phyloP scores from a whole-genome alignment of 352 stramenopile species.

The Globisporangium viniferum region DNA sequence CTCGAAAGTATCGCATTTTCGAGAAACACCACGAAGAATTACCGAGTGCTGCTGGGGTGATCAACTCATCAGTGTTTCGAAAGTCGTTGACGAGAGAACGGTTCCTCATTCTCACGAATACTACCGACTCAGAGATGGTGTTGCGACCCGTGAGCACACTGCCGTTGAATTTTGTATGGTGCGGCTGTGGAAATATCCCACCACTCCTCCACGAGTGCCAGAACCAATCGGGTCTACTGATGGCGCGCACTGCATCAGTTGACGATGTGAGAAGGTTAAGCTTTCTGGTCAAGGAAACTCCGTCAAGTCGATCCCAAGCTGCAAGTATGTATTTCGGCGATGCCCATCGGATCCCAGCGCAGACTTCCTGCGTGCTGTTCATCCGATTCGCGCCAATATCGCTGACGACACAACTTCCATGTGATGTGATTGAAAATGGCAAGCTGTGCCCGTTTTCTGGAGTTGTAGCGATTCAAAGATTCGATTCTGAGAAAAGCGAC shows the following conservation, averaged over 20 bases:
- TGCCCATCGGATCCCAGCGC: conserved; percentile 39
- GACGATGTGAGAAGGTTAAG: conserved; percentile 27
- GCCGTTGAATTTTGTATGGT: conserved; percentile 64
- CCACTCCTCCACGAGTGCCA: conserved; percentile 9
- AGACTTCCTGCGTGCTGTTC: conserved; percentile 43
- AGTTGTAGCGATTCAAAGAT: conserved; percentile 76
- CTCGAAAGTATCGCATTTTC: conserved; percentile 67
- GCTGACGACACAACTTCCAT: conserved; percentile 38
- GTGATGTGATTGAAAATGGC: conserved; percentile 57
- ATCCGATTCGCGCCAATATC: conserved; percentile 76
- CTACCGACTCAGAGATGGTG: conserved; percentile 42
- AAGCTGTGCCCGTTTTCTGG: conserved; percentile 56
- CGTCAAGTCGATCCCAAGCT: conserved; percentile 7
- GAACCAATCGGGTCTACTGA: conserved; percentile 16
- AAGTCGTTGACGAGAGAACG: conserved; percentile 15
- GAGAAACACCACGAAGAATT: conserved; percentile 21
- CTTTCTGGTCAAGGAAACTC: conserved; percentile 2
- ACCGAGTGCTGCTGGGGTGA: not conserved
- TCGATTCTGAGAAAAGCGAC: conserved; percentile 22
- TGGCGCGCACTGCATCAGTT: conserved; percentile 27
- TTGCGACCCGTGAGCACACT: conserved; percentile 73
- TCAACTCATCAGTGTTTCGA: conserved; percentile 6
- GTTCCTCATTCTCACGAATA: conserved; percentile 57
- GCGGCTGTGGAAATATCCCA: conserved; percentile 10
- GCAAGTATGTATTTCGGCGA: conserved; percentile 51